Percentiles rank a stretch among this genome's conserved stretches.
phyloP scores from a whole-genome alignment of 371 early-diverging fungal genomes.

The Entomophthora muscae region DNA sequence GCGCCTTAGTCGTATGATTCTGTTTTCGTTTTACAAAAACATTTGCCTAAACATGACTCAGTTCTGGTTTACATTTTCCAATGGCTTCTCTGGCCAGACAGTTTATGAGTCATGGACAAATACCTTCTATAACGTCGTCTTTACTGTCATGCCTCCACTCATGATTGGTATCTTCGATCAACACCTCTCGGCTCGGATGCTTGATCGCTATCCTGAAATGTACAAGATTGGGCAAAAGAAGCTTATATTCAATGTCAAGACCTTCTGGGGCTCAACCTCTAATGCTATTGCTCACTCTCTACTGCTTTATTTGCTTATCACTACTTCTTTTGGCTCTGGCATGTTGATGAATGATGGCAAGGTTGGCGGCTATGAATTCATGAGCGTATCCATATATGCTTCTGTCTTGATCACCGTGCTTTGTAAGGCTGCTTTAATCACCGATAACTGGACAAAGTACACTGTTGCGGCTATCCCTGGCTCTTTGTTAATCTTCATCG shows the following conservation, averaged over 20 bases:
- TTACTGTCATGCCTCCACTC: slow-evolving; percentile 77
- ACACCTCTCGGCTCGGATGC: slow-evolving; percentile 73
- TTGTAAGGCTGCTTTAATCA: slow-evolving; percentile 66
- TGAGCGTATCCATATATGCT: slow-evolving; percentile 60
- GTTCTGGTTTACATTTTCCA: slow-evolving; percentile 88
- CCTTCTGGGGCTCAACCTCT: slow-evolving; percentile 87
- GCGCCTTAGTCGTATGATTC: slow-evolving; percentile 66
- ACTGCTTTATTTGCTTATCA: slow-evolving; percentile 16
- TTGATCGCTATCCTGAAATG: slow-evolving; percentile 92
- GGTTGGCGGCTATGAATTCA: slow-evolving; percentile 57
- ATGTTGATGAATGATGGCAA: slow-evolving; percentile 39
- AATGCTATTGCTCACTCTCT: slow-evolving; percentile 91
- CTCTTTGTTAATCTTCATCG: slow-evolving; percentile 74
- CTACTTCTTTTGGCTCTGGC: slow-evolving; percentile 32
- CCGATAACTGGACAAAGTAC: slow-evolving; percentile 74
- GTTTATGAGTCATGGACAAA: slow-evolving; percentile 90
- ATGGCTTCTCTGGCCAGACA: slow-evolving; percentile 81
- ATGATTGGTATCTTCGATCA: slow-evolving; percentile 89
- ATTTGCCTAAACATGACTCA: slow-evolving; percentile 92
- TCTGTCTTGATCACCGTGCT: slow-evolving; percentile 61
- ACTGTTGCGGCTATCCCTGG: slow-evolving; percentile 64
- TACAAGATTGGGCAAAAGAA: slow-evolving; percentile 81
- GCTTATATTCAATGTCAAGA: slow-evolving; percentile 79
- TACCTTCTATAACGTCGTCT: slow-evolving; percentile 75
- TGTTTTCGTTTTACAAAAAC: slow-evolving; percentile 92